Evolutionary conservation across 108 stramenopile species (phyloP).

Genomic region (Thalassiosira profunda): DNA sequence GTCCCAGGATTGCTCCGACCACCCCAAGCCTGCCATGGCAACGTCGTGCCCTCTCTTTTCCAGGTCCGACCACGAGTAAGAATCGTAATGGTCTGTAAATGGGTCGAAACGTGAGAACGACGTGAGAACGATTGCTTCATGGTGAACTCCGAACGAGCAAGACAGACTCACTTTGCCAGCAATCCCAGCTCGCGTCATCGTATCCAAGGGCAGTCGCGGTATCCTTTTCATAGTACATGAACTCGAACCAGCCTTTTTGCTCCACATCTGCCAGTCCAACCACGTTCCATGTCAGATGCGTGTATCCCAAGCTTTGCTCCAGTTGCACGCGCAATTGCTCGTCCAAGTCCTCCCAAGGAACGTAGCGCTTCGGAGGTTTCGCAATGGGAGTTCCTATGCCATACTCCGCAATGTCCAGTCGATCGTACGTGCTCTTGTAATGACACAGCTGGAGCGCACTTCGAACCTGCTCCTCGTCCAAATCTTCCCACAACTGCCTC

Average conservation of each 20-base stretch:
- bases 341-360: slow-evolving; percentile 24
- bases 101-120: no score
- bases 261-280: slow-evolving; percentile 21
- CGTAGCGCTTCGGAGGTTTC: slow-evolving; percentile 29
- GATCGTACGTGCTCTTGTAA: slow-evolving; percentile 22
- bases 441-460: slow-evolving; percentile 12
- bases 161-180: slow-evolving; percentile 43
- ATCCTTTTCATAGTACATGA: slow-evolving; percentile 7
- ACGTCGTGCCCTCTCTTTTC: slow-evolving; percentile 10
- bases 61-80: not conserved
- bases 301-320: slow-evolving; percentile 16
- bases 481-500: slow-evolving; percentile 1
- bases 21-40: not conserved
- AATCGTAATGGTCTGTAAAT: slow-evolving; percentile 12
- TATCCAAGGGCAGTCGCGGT: slow-evolving; percentile 22
- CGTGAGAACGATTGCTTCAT: slow-evolving; percentile 17
- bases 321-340: slow-evolving; percentile 1
- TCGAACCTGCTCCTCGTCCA: not conserved
- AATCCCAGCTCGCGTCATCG: slow-evolving; percentile 44
- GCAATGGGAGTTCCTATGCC: slow-evolving; percentile 14
- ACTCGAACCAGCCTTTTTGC: slow-evolving; percentile 12
- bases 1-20: not conserved
- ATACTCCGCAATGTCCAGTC: slow-evolving; percentile 8
- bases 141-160: slow-evolving; percentile 30
- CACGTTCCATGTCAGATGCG: slow-evolving; percentile 41